Evolutionary conservation across 495 filamentous ascomycete genomes (phyloP).

Genomic region (Penicillium atrosanguineum): DNA sequence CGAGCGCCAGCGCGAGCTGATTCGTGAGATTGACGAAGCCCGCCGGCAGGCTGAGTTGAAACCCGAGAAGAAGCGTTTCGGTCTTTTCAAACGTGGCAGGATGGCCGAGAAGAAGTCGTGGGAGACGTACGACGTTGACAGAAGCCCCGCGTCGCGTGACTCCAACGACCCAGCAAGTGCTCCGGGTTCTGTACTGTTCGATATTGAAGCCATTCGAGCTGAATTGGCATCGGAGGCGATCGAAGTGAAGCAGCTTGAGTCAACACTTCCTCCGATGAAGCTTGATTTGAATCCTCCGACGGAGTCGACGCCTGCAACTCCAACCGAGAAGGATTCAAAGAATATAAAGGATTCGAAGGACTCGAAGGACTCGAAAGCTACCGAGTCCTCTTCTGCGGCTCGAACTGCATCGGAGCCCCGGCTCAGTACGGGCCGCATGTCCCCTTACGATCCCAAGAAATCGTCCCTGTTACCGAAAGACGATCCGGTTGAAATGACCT

Average conservation of each 20-base stretch:
- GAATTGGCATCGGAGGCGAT: constrained; percentile 77
- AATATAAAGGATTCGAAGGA: constrained; percentile 42
- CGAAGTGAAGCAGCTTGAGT: constrained; percentile 78
- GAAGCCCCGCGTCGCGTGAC: constrained; percentile 22
- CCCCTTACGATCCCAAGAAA: constrained; percentile 17
- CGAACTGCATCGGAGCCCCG: constrained; percentile 35
- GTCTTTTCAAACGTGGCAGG: constrained; percentile 76
- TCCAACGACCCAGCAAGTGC: constrained; percentile 27
- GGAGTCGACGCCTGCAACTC: constrained; percentile 28
- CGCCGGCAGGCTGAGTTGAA: constrained; percentile 77
- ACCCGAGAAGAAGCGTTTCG: constrained; percentile 69
- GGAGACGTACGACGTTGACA: constrained; percentile 81
- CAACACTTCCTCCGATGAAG: constrained; percentile 86
- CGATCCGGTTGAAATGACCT: constrained; percentile 66
- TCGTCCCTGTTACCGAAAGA: constrained; percentile 30
- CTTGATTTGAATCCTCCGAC: constrained; percentile 53
- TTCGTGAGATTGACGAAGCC: constrained; percentile 94
- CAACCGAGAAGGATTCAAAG: constrained; percentile 48
- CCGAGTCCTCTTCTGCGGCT: constrained; percentile 18
- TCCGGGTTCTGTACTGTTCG: constrained; percentile 70
- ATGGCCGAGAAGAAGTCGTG: constrained; percentile 79
- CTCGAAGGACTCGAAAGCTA: neutral
- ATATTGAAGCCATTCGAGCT: constrained; percentile 89
- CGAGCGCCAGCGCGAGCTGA: constrained; percentile 85
- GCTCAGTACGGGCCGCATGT: constrained; percentile 15